Evolutionary conservation across 2,329 filamentous ascomycete species (phyloP), one percentile per base, ranked within the genome.

Genomic region (Claviceps arundinis): DNA sequence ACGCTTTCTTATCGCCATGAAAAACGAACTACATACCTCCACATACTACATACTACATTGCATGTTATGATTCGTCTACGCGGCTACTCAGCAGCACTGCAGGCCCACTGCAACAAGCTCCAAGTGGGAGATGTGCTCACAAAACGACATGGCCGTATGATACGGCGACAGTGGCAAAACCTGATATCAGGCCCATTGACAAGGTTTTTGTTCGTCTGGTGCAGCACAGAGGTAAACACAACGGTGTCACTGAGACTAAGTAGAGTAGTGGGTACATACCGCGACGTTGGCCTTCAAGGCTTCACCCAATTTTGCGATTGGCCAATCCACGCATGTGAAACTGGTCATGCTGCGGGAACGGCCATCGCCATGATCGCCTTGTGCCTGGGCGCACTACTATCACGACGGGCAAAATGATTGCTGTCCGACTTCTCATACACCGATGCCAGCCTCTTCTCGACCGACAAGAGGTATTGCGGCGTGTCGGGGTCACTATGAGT

Each of bases 301-400:
- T 19, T 73, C 30, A 34, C 30, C 30, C 9, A 30, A 4, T 34
- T 9, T 11, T 34, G 9, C 9, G 9, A 34, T 34, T 34, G 30
- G 30, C 1, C 66, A 64, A 3, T 73, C 70, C 1, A 57, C 67
- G 0, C 72, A 73, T 0, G 59, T 81, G 16, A 81, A 80, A 58
- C 69, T 74, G 56, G 76, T 75, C 0, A 57, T 80, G 0, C 62
- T 78, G 7, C 66, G 69, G 2, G 78, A 81, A 60, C 81, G 78
- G 78, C 54, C 75, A 80, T 54, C 77, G 81, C 54, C 75, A 80
- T 54, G 76, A 80, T 24, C 63, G 76, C 0, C 65, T 81, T 2
- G 51, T 72, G 9, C 75, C 0, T 81, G 78, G 78, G 64, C 76
- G 4, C 78, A 81, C 54, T 80, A 79, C 52, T 59, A 80, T 0